phyloP scores from a whole-genome alignment of 768 basidiomycete species.

The Kwoniella dendrophila region DNA sequence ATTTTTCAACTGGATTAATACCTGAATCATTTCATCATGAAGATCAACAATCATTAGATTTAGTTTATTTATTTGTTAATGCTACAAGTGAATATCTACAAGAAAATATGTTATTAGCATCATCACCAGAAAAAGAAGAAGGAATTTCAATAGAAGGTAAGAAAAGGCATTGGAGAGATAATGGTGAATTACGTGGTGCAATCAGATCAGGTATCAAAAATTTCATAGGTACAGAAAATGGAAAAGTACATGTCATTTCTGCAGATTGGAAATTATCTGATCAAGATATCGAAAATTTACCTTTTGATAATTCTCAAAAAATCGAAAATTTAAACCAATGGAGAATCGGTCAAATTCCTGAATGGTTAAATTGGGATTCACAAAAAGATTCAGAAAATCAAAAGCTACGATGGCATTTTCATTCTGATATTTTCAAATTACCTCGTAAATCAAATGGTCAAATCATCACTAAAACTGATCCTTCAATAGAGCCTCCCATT shows the following conservation, averaged over 20 bases:
- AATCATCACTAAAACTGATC: background rate
- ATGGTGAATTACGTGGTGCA: slow-evolving; percentile 48
- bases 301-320: background rate
- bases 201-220: slow-evolving; percentile 37
- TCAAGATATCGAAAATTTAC: background rate
- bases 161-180: slow-evolving; percentile 47
- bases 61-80: slow-evolving; percentile 53
- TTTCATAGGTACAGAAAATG: slow-evolving; percentile 18
- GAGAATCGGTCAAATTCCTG: slow-evolving; percentile 48
- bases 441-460: slow-evolving; percentile 15
- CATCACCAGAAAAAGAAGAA: slow-evolving; percentile 22
- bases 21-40: slow-evolving; percentile 9
- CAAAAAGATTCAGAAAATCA: background rate
- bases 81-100: slow-evolving; percentile 39
- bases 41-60: slow-evolving; percentile 29
- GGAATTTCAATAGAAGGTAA: slow-evolving; percentile 23
- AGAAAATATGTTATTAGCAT: slow-evolving; percentile 15
- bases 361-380: slow-evolving; percentile 44
- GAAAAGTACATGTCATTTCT: slow-evolving; percentile 47
- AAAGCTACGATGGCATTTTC: slow-evolving; percentile 49
- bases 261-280: slow-evolving; percentile 34
- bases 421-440: slow-evolving; percentile 45
- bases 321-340: slow-evolving; percentile 10
- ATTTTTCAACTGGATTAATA: slow-evolving; percentile 31
- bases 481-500: background rate